These are phyloP conservation scores for Lentinus tigrinus DNA, from an alignment of 768 basidiomycete species.

Conservation along the genomic window DNA sequence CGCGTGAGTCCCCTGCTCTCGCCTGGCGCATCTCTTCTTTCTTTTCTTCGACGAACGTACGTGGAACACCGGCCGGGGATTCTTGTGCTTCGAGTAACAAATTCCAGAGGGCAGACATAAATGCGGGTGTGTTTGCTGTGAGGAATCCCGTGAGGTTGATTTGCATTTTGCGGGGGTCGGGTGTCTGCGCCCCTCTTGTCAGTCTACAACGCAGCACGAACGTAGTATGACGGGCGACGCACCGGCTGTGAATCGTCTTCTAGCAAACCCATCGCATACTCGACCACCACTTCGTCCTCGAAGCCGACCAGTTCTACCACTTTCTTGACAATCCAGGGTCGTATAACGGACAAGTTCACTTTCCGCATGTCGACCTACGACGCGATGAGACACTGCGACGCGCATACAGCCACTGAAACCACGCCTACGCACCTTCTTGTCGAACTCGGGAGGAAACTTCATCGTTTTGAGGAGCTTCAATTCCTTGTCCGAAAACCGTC, in stretches of 20 bases:
- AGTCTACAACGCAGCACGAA: background rate
- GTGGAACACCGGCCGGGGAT: constrained; percentile 86
- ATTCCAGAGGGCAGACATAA: constrained; percentile 89
- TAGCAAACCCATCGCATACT: constrained; percentile 92
- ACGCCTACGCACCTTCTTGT: constrained; percentile 65
- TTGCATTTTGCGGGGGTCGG: constrained; percentile 95
- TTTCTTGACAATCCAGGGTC: constrained; percentile 95
- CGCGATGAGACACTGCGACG: background rate
- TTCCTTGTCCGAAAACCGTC: constrained; percentile 95
- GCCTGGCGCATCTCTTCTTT: constrained; percentile 86
- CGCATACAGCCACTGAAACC: background rate
- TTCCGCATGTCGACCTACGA: constrained; percentile 89
- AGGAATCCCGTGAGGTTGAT: constrained; percentile 93
- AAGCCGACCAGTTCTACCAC: constrained; percentile 88
- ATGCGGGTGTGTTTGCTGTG: constrained; percentile 77
- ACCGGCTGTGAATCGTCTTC: constrained; percentile 88
- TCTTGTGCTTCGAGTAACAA: constrained; percentile 92
- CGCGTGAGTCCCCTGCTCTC: constrained; percentile 58
- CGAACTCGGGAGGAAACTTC: constrained; percentile 89
- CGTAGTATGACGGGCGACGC: constrained; percentile 25
- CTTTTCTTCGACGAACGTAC: constrained; percentile 87
- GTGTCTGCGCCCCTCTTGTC: constrained; percentile 48
- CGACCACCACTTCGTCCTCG: constrained; percentile 96
- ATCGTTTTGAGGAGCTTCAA: constrained; percentile 82
- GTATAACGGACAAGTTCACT: constrained; percentile 88